Conservation (phyloP, 805 yeast genomes). For the Jamesozyma jinghongensis region DNA sequence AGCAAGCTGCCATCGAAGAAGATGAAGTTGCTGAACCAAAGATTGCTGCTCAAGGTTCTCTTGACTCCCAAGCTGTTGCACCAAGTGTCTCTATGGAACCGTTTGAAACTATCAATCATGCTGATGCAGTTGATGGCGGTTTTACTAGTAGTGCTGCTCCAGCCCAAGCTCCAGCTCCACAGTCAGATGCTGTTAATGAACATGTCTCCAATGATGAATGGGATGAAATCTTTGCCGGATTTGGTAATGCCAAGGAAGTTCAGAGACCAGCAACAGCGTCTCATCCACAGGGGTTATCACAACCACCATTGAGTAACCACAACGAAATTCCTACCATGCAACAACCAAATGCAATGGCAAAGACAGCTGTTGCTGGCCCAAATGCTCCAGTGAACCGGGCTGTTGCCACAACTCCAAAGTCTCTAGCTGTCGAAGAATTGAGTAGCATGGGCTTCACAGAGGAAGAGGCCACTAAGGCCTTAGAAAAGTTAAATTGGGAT, state of each 20-base stretch:
- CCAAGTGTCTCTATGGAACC: conserved; percentile 11
- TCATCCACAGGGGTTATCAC: conserved; percentile 7
- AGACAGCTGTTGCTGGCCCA: conserved; percentile 2
- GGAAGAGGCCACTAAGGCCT: conserved; percentile 56
- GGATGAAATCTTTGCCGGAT: conserved; percentile 90
- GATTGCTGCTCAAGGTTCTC: neutral
- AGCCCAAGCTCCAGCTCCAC: conserved; percentile 1
- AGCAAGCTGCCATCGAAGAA: conserved; percentile 36
- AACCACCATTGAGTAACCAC: conserved; percentile 10
- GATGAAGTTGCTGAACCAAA: conserved; percentile 16
- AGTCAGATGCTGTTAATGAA: neutral
- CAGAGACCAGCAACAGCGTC: conserved; percentile 5
- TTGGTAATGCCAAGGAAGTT: conserved; percentile 41
- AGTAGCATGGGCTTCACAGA: conserved; percentile 83
- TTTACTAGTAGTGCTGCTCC: conserved; percentile 15
- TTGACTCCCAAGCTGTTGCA: neutral
- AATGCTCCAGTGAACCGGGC: conserved; percentile 19
- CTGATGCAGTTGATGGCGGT: conserved; percentile 18
- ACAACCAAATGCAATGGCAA: conserved; percentile 4
- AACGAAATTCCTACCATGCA: neutral
- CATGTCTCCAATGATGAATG: conserved; percentile 60
- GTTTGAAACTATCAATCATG: conserved; percentile 21
- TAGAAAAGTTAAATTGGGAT: conserved; percentile 61
- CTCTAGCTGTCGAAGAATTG: conserved; percentile 62
- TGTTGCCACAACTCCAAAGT: conserved; percentile 39